These are phyloP conservation scores for Clausena lansium DNA, from an alignment of 345 rosid genomes.

Conservation along the genomic window DNA sequence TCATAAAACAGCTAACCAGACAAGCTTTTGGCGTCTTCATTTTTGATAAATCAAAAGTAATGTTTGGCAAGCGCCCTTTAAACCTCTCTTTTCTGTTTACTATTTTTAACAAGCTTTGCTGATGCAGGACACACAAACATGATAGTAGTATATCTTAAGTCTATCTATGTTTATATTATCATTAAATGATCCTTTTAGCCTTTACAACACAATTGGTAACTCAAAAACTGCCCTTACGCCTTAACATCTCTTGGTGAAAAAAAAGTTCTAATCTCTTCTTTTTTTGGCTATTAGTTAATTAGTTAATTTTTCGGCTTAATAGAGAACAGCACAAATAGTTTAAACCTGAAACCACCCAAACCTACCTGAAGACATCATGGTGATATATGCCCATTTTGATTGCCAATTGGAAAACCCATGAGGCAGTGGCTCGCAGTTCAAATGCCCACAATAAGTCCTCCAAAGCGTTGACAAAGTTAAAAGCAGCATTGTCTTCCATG, in stretches of 20 bases:
- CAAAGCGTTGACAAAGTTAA: slow-evolving; percentile 84
- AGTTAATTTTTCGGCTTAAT: neutral
- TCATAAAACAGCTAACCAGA: no score
- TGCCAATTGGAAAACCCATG: slow-evolving; percentile 86
- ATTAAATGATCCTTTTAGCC: neutral
- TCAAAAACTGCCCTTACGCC: neutral
- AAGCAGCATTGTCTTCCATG: slow-evolving; percentile 76
- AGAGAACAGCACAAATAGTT: neutral
- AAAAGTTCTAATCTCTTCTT: neutral
- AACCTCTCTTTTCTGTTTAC: neutral
- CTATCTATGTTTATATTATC: neutral
- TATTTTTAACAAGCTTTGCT: neutral
- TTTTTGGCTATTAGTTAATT: neutral
- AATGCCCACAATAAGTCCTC: slow-evolving; percentile 91
- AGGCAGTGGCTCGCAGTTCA: slow-evolving; percentile 88
- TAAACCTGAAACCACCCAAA: slow-evolving; percentile 2
- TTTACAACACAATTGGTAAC: neutral
- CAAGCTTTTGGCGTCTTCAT: neutral
- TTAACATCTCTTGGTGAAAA: neutral
- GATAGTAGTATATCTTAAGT: neutral
- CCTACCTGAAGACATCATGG: slow-evolving; percentile 74
- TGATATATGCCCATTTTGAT: slow-evolving; percentile 69
- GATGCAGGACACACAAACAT: neutral
- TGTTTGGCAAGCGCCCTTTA: neutral
- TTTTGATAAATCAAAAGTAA: neutral